These are phyloP conservation scores for Clohesyomyces aquaticus DNA, from an alignment of 495 filamentous ascomycete genomes.

Conservation along the genomic window DNA sequence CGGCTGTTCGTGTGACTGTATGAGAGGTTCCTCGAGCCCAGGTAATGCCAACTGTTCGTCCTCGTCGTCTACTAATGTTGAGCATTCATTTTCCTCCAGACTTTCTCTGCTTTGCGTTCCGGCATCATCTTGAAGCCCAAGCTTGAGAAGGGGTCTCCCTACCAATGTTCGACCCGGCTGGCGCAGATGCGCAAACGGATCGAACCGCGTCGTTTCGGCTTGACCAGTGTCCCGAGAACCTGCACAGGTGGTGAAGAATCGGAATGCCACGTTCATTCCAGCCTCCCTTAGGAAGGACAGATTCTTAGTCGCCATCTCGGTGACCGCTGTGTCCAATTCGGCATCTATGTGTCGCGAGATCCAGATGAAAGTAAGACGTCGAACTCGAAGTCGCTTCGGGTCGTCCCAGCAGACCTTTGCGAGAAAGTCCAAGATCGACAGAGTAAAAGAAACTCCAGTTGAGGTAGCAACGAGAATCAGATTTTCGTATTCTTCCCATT, in stretches of 20 bases:
- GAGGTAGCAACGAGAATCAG: constrained; percentile 26
- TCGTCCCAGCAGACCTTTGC: background rate
- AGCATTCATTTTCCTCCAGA: constrained; percentile 2
- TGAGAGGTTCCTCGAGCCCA: background rate
- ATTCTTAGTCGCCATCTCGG: constrained; percentile 3
- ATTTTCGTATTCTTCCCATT: constrained; percentile 23
- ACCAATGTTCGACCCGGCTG: background rate
- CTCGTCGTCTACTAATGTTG: constrained; percentile 27
- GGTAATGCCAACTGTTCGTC: background rate
- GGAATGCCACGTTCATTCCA: background rate
- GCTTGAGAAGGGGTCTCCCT: background rate
- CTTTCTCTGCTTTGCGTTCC: background rate
- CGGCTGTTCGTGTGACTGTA: background rate
- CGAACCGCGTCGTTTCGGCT: background rate
- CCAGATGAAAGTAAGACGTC: constrained; percentile 18
- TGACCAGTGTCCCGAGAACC: background rate
- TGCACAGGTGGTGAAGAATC: constrained; percentile 22
- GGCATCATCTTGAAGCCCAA: constrained; percentile 2
- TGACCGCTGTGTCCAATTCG: constrained; percentile 15
- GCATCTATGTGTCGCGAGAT: constrained; percentile 18
- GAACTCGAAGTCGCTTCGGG: background rate
- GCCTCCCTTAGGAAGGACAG: background rate
- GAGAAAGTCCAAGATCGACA: constrained; percentile 28
- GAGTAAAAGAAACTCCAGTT: constrained; percentile 29
- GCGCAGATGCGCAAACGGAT: constrained; percentile 27